These are phyloP conservation scores for Parmales sp. DNA, from an alignment of 108 stramenopile species.

Conservation along the genomic window DNA sequence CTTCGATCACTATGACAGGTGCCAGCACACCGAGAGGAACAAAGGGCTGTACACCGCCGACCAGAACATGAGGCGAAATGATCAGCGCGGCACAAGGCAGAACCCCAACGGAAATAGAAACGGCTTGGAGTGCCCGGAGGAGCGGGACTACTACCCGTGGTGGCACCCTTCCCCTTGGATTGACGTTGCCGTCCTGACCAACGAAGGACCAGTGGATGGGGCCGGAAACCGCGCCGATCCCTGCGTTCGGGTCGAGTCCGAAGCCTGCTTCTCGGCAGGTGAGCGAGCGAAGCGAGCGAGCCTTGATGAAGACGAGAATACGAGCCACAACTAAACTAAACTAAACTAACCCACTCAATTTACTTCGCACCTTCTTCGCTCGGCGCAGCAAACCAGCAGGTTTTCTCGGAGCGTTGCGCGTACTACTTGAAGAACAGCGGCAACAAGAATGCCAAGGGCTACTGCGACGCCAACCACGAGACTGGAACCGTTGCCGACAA, in stretches of 20 bases:
- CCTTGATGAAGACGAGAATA: too few species aligned
- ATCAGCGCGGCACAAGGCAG: slow-evolving; percentile 29
- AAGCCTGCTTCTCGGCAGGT: background rate
- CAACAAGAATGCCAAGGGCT: slow-evolving; percentile 16
- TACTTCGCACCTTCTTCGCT: too few species aligned
- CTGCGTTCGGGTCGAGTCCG: background rate
- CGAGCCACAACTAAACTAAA: too few species aligned
- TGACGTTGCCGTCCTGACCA: slow-evolving; percentile 32
- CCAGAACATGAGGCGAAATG: slow-evolving; percentile 21
- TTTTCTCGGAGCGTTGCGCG: slow-evolving; percentile 11
- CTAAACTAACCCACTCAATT: too few species aligned
- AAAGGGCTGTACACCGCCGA: slow-evolving; percentile 36
- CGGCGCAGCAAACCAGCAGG: background rate
- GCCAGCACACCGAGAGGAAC: slow-evolving; percentile 27
- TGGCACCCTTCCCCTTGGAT: slow-evolving; percentile 37
- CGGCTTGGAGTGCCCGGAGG: slow-evolving; percentile 36
- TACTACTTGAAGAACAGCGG: slow-evolving; percentile 20
- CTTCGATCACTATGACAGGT: slow-evolving; percentile 24
- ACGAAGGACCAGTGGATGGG: slow-evolving; percentile 11
- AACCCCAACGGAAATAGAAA: slow-evolving; percentile 33
- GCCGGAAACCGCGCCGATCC: background rate
- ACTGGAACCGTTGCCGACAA: slow-evolving; percentile 13
- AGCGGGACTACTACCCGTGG: slow-evolving; percentile 38
- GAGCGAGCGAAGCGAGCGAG: background rate
- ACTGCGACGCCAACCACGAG: slow-evolving; percentile 14